Base-by-base conservation (phyloP, 495 filamentous ascomycete genomes). In the Glutinoglossum americanum region DNA sequence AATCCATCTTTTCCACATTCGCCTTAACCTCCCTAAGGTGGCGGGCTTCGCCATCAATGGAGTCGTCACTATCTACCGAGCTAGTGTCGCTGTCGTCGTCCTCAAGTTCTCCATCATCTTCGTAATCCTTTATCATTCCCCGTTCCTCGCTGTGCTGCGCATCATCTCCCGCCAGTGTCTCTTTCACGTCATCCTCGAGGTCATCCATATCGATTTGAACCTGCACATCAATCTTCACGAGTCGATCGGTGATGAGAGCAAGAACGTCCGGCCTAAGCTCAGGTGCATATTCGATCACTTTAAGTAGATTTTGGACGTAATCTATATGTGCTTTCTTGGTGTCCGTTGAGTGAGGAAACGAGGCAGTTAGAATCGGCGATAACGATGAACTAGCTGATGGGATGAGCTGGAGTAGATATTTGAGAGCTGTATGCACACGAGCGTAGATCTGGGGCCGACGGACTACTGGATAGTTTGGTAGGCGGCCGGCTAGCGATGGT, bases 141-240 rank as follows among this genome's bases (percentile, higher is more conserved):
- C 54, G 30, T 1, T 19, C 32, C 10, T 25, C 21, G 17, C 35
- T 11, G 1, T 15, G 30, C 15, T 41, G 23, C 23, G 13, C 23
- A 51, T 60, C n/a, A 51, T 54, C 57, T 10, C 19, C 39, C 1
- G 58, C 44, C 47, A 61, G 57, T 5, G 64, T 47, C n/a, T 64
- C 60, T 26, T 62, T 56, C 28, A 79, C 71, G 30, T 84, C 81
- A 23, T 87, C 83, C 56, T 84, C 82, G 55, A 92, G 69, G 60
- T 93, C 85, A 59, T 96, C 88, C 61, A 96, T 75, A 62, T 97
- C 88, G 11, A 87, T 79, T 67, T 95, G 89, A 65, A 97, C 88
- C 65, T 94, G 86, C 3, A 94, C 85, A 62, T 99, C 92, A 49
- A 93, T 82, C 68, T 92, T 94, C 58, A 96, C 85, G 3, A 96